A percentile compares a stretch with the other conserved stretches of the same genome.
These are phyloP conservation scores for Candida multigemmis DNA, from an alignment of 805 yeast species.

Conservation along the genomic window DNA sequence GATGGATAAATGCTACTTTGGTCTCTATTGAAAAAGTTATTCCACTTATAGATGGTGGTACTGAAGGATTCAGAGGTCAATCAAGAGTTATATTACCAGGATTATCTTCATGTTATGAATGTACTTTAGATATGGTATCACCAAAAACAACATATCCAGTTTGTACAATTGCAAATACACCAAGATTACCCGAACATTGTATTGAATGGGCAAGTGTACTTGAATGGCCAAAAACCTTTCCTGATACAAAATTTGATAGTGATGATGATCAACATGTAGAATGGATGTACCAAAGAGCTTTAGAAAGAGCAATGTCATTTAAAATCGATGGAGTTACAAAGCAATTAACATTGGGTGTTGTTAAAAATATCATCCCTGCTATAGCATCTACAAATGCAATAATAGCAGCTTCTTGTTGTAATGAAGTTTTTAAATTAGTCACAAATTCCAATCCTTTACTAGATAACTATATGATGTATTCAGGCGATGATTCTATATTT, in stretches of 20 bases:
- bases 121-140: constrained; percentile 71
- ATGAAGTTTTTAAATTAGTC: constrained; percentile 73
- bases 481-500: constrained; percentile 75
- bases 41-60: constrained; percentile 82
- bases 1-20: constrained; percentile 75
- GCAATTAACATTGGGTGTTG: constrained; percentile 72
- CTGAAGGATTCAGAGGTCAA: constrained; percentile 92
- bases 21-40: constrained; percentile 38
- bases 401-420: constrained; percentile 82
- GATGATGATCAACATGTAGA: constrained; percentile 61
- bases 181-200: constrained; percentile 91
- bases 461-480: constrained; percentile 77
- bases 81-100: constrained; percentile 81
- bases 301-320: constrained; percentile 51
- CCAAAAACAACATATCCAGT: constrained; percentile 67
- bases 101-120: constrained; percentile 84
- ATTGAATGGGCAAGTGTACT: constrained; percentile 81
- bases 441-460: constrained; percentile 60
- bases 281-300: constrained; percentile 50
- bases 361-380: constrained; percentile 87
- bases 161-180: constrained; percentile 91
- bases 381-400: constrained; percentile 92
- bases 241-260: constrained; percentile 47
- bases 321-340: constrained; percentile 71
- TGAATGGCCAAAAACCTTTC: constrained; percentile 55